A percentile compares a stretch with the other conserved stretches of the same genome.
Evolutionary conservation across 257 asterid species (phyloP).

Genomic region (Nicotiana paniculata): DNA sequence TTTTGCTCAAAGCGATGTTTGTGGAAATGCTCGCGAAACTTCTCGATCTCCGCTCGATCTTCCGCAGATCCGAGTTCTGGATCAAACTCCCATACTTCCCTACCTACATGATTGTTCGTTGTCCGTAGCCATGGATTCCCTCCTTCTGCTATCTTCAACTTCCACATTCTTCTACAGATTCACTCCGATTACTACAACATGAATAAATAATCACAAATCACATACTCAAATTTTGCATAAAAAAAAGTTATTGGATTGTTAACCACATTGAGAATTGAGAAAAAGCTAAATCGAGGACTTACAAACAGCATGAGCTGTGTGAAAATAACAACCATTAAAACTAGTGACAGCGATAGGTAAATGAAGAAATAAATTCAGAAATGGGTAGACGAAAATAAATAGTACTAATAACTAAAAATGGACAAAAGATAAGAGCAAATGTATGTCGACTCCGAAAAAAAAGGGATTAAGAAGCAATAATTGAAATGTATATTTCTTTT

Average conservation of each 20-base stretch:
- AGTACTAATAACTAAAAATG: neutral
- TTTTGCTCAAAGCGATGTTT: slow-evolving; percentile 58
- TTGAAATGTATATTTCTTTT: neutral
- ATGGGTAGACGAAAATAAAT: neutral
- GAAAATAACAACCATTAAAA: neutral
- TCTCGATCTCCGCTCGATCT: slow-evolving; percentile 71
- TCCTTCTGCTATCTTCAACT: slow-evolving; percentile 77
- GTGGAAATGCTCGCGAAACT: slow-evolving; percentile 49
- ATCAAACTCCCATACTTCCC: slow-evolving; percentile 87
- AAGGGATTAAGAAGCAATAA: neutral
- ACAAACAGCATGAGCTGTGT: neutral
- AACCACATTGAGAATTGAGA: neutral
- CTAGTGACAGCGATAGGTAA: neutral
- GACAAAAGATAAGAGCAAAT: neutral
- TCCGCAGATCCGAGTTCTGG: slow-evolving; percentile 56
- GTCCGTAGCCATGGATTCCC: slow-evolving; percentile 86
- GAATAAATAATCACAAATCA: neutral
- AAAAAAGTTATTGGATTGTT: neutral
- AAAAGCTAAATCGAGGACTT: neutral
- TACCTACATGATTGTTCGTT: slow-evolving; percentile 61
- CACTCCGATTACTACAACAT: neutral
- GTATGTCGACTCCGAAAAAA: neutral
- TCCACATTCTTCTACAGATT: slow-evolving; percentile 60
- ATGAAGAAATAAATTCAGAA: neutral
- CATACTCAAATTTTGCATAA: neutral